Conservation (phyloP, 495 filamentous ascomycete species). For the Penicillium robsamsonii region DNA sequence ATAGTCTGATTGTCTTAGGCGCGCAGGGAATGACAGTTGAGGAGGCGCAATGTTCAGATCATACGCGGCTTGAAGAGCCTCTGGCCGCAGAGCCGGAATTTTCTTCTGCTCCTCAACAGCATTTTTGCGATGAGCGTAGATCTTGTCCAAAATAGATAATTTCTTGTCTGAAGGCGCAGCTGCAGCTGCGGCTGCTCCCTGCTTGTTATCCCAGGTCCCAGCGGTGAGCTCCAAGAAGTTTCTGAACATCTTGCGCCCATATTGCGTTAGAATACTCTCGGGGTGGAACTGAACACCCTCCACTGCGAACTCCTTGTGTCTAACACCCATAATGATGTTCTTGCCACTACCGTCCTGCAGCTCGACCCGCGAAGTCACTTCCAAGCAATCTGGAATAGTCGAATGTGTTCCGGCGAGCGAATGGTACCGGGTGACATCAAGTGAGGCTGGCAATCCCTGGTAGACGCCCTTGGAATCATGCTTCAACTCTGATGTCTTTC, state of each 20-base stretch:
- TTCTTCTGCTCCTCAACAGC: conserved; percentile 80
- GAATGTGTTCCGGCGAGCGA: conserved; percentile 91
- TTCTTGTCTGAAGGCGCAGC: conserved; percentile 52
- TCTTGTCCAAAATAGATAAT: conserved; percentile 82
- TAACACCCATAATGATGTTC: conserved; percentile 90
- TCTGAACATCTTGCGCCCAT: conserved; percentile 82
- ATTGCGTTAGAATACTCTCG: conserved; percentile 90
- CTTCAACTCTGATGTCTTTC: conserved; percentile 86
- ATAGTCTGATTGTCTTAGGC: conserved; percentile 77
- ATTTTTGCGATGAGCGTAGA: conserved; percentile 79
- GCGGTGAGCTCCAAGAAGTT: conserved; percentile 87
- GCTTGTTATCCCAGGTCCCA: conserved; percentile 82
- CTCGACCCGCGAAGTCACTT: conserved; percentile 88
- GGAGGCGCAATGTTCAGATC: conserved; percentile 80
- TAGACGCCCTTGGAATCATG: conserved; percentile 92
- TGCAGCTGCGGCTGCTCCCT: conserved; percentile 29
- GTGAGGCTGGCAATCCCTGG: conserved; percentile 66
- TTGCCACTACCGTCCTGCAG: conserved; percentile 56
- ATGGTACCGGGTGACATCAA: conserved; percentile 93
- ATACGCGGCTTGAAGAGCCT: conserved; percentile 85
- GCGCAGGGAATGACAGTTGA: conserved; percentile 75
- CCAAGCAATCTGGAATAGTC: conserved; percentile 80
- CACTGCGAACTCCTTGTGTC: conserved; percentile 84
- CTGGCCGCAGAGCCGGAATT: conserved; percentile 77
- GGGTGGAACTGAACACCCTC: conserved; percentile 98